phyloP scores from a whole-genome alignment of 176 grass and related monocot species.

The Thinopyrum elongatum region DNA sequence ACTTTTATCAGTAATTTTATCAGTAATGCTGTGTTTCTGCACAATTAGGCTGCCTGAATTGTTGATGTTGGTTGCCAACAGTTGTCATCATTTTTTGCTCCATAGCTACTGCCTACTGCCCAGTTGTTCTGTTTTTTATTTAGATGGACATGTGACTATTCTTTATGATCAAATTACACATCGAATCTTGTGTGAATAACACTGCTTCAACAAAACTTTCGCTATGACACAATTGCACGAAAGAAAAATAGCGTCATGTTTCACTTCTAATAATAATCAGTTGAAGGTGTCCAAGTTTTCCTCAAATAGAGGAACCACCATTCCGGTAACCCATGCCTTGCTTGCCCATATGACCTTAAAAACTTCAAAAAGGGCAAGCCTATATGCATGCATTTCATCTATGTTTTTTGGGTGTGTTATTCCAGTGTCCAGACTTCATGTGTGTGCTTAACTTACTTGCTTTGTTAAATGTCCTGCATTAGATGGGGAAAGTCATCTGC shows the following conservation, averaged over 20 bases:
- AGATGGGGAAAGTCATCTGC: neutral
- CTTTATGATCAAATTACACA: neutral
- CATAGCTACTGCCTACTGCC: neutral
- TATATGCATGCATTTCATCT: neutral
- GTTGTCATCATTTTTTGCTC: neutral
- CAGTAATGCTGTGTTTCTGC: neutral
- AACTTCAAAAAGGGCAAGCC: neutral
- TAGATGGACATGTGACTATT: neutral
- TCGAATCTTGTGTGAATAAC: neutral
- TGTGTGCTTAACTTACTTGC: neutral
- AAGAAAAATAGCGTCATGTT: neutral
- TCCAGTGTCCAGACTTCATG: neutral
- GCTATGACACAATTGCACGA: neutral
- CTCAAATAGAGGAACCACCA: neutral
- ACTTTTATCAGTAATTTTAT: neutral
- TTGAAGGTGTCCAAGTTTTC: neutral
- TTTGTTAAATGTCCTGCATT: conserved; percentile 15
- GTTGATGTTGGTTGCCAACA: neutral
- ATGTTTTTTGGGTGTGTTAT: neutral
- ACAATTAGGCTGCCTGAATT: neutral
- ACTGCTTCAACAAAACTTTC: neutral
- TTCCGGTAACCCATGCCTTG: neutral
- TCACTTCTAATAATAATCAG: neutral
- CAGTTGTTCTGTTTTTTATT: neutral
- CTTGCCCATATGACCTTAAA: neutral